Evolutionary conservation across 768 basidiomycete species (phyloP).

Genomic region (Lactarius sanguifluus): DNA sequence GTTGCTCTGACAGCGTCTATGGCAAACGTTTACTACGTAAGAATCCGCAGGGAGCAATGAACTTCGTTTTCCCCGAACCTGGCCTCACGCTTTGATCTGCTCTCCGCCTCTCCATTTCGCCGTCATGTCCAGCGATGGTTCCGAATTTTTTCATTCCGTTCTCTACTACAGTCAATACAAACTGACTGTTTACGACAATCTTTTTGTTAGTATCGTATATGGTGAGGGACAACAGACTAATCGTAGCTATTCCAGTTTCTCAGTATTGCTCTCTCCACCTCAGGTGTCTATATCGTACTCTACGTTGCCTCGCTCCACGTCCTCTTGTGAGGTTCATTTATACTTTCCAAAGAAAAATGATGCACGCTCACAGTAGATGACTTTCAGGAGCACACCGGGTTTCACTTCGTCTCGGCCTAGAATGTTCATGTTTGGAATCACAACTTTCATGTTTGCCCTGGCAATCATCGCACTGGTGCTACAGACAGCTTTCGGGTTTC

Average conservation of each 20-base stretch:
- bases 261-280: not conserved
- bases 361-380: no score
- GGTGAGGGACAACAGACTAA: not conserved
- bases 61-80: not conserved
- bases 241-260: not conserved
- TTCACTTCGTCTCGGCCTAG: not conserved
- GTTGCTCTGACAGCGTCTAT: not conserved
- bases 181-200: not conserved
- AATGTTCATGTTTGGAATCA: constrained; percentile 3
- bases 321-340: not conserved
- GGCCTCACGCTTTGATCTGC: not conserved
- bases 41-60: not conserved
- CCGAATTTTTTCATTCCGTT: no score
- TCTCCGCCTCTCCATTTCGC: not conserved
- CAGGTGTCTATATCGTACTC: constrained; percentile 1
- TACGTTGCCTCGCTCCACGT: not conserved
- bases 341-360: not conserved
- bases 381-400: not conserved
- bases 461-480: not conserved
- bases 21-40: not conserved
- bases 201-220: constrained; percentile 1
- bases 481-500: not conserved
- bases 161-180: not conserved
- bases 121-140: not conserved
- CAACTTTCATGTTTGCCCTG: constrained; percentile 2